Evolutionary conservation across 2,329 filamentous ascomycete genomes (phyloP), one percentile per base, ranked within the genome.

Genomic region (Cucurbitaria berberidis): DNA sequence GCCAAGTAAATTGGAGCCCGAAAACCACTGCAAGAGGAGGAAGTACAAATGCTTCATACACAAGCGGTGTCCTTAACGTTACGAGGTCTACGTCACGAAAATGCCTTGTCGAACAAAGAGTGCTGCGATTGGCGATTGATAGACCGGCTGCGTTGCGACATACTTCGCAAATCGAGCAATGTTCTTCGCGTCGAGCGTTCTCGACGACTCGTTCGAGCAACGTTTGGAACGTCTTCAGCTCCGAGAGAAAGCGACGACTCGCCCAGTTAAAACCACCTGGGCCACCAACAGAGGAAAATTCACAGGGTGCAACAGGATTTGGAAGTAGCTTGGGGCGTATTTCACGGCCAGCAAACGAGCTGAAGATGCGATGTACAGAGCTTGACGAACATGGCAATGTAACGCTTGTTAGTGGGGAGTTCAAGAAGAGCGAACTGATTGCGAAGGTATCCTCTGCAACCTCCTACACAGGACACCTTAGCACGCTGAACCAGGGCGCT

Each of bases 381-480:
- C 90, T 98, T 54, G 92, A 98, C 67, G 91, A 93, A 73, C 86
- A 90, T 68, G 95, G 95, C 35, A 89, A 96, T 66, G 92, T 97
- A 22, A 96, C 93, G 18, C 81, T 98, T 52, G 89, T 96, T 18
- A 96, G 96, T 71, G 91, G 92, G 53, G 95, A 98, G 75, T 98
- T 97, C 77, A 96, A 95, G 78, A 99, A 99, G 82, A 95, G 87
- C 68, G 95, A 99, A 78, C 81, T 99, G 41, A 98, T 97, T 74
- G 92, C 93, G 47, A 97, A 95, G 83, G 90, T 93, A 76, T 46
- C 45, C 27, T 30, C 36, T 1, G 15, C 13, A 43, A 19, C 11
- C 4, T 1, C 10, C 1, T 18, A 16, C 0, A 2, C 6, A 1
- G 18, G 18, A 41, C 9, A 5, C 11, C 18, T 4, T 21, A 41